These are phyloP conservation scores for Paragyromitra xinjiangensis DNA, from an alignment of 495 filamentous ascomycete genomes.

Conservation along the genomic window DNA sequence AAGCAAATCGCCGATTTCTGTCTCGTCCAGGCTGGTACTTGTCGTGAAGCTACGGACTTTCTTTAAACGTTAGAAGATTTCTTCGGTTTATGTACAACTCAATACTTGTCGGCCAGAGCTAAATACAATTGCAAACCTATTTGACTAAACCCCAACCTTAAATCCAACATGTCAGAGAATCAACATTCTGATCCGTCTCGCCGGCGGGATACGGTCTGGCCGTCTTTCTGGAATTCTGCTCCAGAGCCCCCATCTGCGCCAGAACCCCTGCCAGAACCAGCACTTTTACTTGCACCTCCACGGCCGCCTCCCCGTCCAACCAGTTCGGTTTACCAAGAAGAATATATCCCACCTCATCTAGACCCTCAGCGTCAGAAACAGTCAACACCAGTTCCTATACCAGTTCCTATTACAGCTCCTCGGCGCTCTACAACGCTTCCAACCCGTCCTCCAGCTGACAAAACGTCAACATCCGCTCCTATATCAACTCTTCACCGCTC, in stretches of 20 bases:
- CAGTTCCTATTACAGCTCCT: neutral
- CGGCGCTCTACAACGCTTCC: neutral
- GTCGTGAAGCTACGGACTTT: neutral
- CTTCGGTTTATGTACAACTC: slow-evolving; percentile 9
- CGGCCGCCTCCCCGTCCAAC: neutral
- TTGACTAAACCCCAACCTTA: neutral
- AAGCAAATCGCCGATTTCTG: neutral
- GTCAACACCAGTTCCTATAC: neutral
- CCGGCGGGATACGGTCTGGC: slow-evolving; percentile 1
- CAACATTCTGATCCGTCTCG: neutral
- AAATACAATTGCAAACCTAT: neutral
- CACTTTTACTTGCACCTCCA: neutral
- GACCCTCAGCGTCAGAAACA: neutral
- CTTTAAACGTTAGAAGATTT: neutral
- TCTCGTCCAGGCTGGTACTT: neutral
- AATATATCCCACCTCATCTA: neutral
- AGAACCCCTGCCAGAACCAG: neutral
- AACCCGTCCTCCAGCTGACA: neutral
- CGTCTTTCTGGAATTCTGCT: neutral
- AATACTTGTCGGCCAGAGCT: neutral
- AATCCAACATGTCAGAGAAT: neutral
- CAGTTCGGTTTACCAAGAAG: slow-evolving; percentile 12
- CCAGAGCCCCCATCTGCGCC: neutral
- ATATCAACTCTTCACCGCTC: neutral
- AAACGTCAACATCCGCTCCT: neutral